These are phyloP conservation scores for Solanum tarapatanum DNA, from an alignment of 257 asterid genomes.

Conservation along the genomic window DNA sequence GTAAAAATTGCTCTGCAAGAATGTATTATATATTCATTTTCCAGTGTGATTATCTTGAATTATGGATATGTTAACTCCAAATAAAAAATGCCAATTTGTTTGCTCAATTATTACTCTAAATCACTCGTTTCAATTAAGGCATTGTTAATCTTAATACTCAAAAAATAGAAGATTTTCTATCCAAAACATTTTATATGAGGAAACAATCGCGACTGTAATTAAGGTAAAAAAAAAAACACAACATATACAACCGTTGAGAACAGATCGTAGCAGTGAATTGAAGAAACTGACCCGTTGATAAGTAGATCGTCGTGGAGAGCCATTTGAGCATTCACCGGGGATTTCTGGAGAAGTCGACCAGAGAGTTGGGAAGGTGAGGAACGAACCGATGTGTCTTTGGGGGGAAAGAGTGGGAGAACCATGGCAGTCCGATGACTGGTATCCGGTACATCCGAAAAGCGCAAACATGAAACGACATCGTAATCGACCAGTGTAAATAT, in stretches of 20 bases:
- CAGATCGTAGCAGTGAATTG: not conserved
- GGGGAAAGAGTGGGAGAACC: conserved; percentile 29
- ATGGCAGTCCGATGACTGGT: conserved; percentile 9
- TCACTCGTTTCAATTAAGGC: not conserved
- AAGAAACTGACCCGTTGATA: conserved; percentile 45
- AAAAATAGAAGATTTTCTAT: not conserved
- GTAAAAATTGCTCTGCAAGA: not conserved
- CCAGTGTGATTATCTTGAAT: not conserved
- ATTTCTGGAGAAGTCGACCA: conserved; percentile 22
- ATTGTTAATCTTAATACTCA: not conserved
- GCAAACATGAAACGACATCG: not conserved
- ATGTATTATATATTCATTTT: not conserved
- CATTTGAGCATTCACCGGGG: conserved; percentile 53
- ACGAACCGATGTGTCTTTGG: conserved; percentile 10
- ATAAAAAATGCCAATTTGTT: not conserved
- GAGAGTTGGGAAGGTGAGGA: conserved; percentile 15
- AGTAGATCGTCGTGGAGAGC: conserved; percentile 82
- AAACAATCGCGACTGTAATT: not conserved
- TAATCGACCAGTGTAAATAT: not conserved
- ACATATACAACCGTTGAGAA: not conserved
- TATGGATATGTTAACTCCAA: not conserved
- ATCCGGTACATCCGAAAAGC: not conserved
- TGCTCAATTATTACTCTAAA: not conserved
- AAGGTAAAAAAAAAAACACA: not conserved
- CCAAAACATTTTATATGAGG: not conserved